A percentile compares a stretch with the other conserved stretches of the same genome.
phyloP scores from a whole-genome alignment of 352 stramenopile species.

The Globisporangium middletonii region DNA sequence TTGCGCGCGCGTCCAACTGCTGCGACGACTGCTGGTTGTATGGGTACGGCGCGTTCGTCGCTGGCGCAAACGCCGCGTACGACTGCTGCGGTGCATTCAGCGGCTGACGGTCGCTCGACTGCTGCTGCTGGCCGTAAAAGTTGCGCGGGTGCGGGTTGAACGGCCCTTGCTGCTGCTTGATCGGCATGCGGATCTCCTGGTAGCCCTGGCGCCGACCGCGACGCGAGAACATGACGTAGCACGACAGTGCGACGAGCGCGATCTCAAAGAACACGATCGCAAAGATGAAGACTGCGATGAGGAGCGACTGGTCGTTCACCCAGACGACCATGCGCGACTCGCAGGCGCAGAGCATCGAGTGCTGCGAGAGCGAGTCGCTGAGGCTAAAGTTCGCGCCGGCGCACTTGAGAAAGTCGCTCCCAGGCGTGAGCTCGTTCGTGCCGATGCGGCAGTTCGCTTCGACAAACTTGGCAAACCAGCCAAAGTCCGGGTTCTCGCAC shows the following conservation, averaged over 20 bases:
- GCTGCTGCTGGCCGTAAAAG: constrained; percentile 36
- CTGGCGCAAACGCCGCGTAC: constrained; percentile 12
- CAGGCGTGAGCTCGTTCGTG: constrained; percentile 36
- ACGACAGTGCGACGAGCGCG: constrained; percentile 69
- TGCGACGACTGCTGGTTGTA: constrained; percentile 3
- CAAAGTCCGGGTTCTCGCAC: constrained; percentile 50
- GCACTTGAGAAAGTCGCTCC: constrained; percentile 68
- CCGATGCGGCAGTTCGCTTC: constrained; percentile 67
- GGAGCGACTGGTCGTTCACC: constrained; percentile 73
- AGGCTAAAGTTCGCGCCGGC: constrained; percentile 56
- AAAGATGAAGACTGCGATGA: constrained; percentile 75
- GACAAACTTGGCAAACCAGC: constrained; percentile 72
- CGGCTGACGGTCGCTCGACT: constrained; percentile 22
- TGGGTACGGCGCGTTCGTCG: constrained; percentile 7
- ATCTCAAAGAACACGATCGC: constrained; percentile 80
- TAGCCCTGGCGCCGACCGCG: constrained; percentile 61
- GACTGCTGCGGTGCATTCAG: constrained; percentile 31
- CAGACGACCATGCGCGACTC: constrained; percentile 75
- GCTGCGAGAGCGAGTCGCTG: constrained; percentile 58
- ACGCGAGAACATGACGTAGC: constrained; percentile 78
- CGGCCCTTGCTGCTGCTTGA: constrained; percentile 53
- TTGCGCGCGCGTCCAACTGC: not conserved
- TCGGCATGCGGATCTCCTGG: constrained; percentile 82
- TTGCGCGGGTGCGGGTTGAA: constrained; percentile 81
- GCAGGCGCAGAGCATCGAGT: constrained; percentile 79